Evolutionary conservation across 306 rosid species (phyloP), one percentile per base, ranked within the genome.

Genomic region (Sindora glabra): DNA sequence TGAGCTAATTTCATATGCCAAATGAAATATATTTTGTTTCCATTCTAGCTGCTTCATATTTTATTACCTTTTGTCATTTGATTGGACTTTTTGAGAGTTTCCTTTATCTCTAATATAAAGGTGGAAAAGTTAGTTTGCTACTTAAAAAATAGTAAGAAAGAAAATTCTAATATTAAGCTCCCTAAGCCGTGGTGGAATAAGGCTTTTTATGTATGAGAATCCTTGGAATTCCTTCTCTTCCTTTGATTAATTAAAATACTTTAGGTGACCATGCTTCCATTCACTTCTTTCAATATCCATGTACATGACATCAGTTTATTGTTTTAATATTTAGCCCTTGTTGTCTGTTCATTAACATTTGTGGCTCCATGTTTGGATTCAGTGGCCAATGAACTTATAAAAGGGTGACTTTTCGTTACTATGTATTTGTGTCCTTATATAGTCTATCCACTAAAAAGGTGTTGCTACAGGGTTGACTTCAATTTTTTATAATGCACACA

Each of bases 381-480:
- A 53, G 12, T 68, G 60, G 59, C 59, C 61, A 38, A 17, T 42
- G 36, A 24, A 59, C 22, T 45, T 55, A 36, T 19, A 26, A 39
- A 45, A 53, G 48, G 69, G 33, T 65, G 45, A 19, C 45, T 59
- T 65, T n/a, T n/a, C n/a, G n/a, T n/a, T n/a, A n/a, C n/a, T 22
- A 7, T 41, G 62, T 12, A 9, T 36, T 24, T 25, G 2, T 34
- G 40, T 10, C 0, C 44, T n/a, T 12, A 4, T n/a, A 3, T 14
- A n/a, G 8, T 40, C 8, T 34, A 34, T 10, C 11, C 40, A 34
- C 40, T 10, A 9, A 34, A 34, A 34, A 1, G 9, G 11, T 34
- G 15, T 36, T 16, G 60, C 29, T 18, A 33, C 11, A 34, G 15
- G 37, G 29, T 33, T 34, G 60, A 55, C 26, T 22, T 23, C 32